Base-by-base conservation (phyloP, 176 grass and related monocot species). In the Carex cristatella region DNA sequence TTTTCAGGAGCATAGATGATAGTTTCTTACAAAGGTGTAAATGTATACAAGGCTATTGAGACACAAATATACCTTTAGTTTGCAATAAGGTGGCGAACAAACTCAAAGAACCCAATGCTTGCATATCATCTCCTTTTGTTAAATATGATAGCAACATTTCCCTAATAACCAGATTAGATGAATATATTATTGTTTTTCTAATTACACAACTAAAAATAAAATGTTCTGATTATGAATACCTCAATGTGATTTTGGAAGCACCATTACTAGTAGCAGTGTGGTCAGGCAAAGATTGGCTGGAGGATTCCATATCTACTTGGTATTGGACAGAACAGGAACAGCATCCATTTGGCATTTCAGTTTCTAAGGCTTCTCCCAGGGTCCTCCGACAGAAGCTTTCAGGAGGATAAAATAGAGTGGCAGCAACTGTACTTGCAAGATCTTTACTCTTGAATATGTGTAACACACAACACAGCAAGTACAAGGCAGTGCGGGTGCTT, bases 361-460 rank as follows among this genome's bases (percentile, higher is more conserved):
- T 58, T 83, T 83, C 81, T 67, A 83, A 69, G 23, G 90, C 63
- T 87, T 88, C 61, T 69, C 82, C 77, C 10, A 69, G 61, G 53
- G 74, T 10, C 57, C 35, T 58, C 0, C 30, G 53, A 72, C 79
- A 74, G 88, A 88, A 71, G 80, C 67, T 72, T 67, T 95, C 86
- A 14, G 87, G 53, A 79, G 87, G 93, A 92, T 89, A 91, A 72
- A 99, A 99, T 85, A 99, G 90, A 70, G 93, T 83, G 61, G 97
- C 90, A 18, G 93, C 90, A 85, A 96, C 87, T 70, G 79, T 87
- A 89, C 90, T 96, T 27, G 93, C 89, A 88, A 99, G 87, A 84
- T 99, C 97, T 74, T 96, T 99, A 86, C 87, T 94, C 81, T 99
- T 99, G 84, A 99, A 99, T 83, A 96, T 94, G 71, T 99, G 97